These are phyloP conservation scores for Artemisia annua DNA, from an alignment of 129 eudicot species.

Conservation along the genomic window DNA sequence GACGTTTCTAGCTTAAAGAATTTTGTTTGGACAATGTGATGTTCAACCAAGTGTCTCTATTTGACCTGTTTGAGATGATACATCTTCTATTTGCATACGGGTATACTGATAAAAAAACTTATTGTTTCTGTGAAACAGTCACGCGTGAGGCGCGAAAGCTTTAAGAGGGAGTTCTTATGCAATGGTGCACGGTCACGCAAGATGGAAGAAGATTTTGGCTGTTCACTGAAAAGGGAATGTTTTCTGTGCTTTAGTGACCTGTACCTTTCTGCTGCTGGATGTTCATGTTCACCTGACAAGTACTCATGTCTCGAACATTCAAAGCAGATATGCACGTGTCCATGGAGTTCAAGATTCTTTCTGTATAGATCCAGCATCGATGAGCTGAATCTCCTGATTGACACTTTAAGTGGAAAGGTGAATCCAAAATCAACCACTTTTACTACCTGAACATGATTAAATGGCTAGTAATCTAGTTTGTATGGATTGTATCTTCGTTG, in stretches of 20 bases:
- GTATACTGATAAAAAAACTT: not conserved
- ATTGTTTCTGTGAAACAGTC: slow-evolving; percentile 34
- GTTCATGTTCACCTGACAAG: slow-evolving; percentile 64
- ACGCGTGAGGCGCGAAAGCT: slow-evolving; percentile 41
- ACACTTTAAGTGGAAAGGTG: slow-evolving; percentile 55
- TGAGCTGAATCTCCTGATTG: slow-evolving; percentile 54
- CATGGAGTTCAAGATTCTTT: slow-evolving; percentile 54
- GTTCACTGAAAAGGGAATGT: slow-evolving; percentile 58
- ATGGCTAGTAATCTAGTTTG: not conserved
- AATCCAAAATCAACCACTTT: slow-evolving; percentile 23
- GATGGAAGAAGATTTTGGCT: slow-evolving; percentile 53
- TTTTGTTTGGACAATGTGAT: not conserved
- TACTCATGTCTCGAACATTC: slow-evolving; percentile 74
- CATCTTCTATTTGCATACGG: no score
- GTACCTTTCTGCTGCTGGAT: slow-evolving; percentile 67
- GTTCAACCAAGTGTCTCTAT: not conserved
- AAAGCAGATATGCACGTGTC: slow-evolving; percentile 63
- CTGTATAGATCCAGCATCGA: slow-evolving; percentile 44
- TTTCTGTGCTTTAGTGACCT: slow-evolving; percentile 56
- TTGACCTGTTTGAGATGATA: not conserved
- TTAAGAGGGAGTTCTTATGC: slow-evolving; percentile 56
- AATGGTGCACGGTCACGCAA: slow-evolving; percentile 30
- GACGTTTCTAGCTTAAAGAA: not conserved
- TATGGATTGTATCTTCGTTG: slow-evolving; percentile 10
- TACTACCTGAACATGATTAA: not conserved